These are phyloP conservation scores for Blumeriella jaapii DNA, from an alignment of 2,329 filamentous ascomycete species.

Conservation along the genomic window DNA sequence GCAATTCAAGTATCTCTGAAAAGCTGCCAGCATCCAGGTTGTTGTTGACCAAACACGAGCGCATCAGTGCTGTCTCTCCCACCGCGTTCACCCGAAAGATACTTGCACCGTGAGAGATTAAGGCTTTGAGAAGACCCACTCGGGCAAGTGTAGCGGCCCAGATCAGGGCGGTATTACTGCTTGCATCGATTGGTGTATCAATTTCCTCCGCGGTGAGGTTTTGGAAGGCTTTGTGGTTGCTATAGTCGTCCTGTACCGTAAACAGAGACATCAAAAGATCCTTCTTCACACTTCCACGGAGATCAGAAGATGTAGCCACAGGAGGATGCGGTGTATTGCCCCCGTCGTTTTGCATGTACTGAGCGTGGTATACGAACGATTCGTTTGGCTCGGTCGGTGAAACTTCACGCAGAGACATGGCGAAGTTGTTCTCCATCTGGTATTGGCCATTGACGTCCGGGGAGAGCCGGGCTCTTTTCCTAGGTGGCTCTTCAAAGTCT, in stretches of 20 bases:
- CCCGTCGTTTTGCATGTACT: constrained; percentile 37
- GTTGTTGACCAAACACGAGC: constrained; percentile 86
- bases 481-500: constrained; percentile 61
- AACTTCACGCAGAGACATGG: constrained; percentile 44
- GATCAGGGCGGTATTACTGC: constrained; percentile 81
- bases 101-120: constrained; percentile 76
- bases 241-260: constrained; percentile 56
- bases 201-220: constrained; percentile 69
- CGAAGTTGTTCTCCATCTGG: constrained; percentile 31
- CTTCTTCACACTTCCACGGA: constrained; percentile 68
- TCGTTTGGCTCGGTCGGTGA: constrained; percentile 74
- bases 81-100: constrained; percentile 80
- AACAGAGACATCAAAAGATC: constrained; percentile 74
- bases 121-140: constrained; percentile 65
- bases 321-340: constrained; percentile 52
- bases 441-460: constrained; percentile 40
- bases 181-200: constrained; percentile 83
- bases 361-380: constrained; percentile 53
- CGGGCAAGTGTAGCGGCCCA: constrained; percentile 93
- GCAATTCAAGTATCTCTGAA: constrained; percentile 75
- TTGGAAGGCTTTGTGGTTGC: constrained; percentile 65
- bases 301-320: constrained; percentile 45
- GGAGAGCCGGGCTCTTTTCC: constrained; percentile 57
- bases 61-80: constrained; percentile 87
- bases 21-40: constrained; percentile 87